Base-by-base conservation (phyloP, 192 early-diverging fungal genomes). In the Gryganskiella cystojenkinii region DNA sequence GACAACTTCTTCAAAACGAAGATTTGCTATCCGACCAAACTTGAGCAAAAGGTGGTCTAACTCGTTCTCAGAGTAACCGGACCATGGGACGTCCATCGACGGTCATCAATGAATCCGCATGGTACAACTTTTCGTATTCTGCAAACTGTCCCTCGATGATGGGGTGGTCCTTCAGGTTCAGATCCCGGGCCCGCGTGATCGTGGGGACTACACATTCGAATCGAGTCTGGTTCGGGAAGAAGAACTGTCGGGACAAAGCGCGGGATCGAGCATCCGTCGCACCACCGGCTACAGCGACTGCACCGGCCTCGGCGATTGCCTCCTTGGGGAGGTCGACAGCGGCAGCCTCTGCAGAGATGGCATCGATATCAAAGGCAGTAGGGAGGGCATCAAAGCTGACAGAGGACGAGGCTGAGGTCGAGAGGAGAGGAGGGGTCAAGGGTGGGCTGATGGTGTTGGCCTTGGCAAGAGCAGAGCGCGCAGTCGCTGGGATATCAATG, bases 141-240 rank as follows among this genome's bases (percentile, higher is more conserved):
- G 64, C 65, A 64, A 43, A 68, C 7, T 59, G 59, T 28, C 54
- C 65, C 1, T 76, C 57, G 51, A 68, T 31, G 2, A 51, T 24
- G 13, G 65, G 64, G 44, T 68, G 65, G 65, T 76, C 73, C 60
- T 67, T 68, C 6, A 76, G 60, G 20, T 63, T 44, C 35, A 76
- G 10, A 31, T 67, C 59, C 20, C 28, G 50, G 53, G 73, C 73
- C 4, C 45, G 28, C n/a, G 47, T 35, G 25, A 76, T 59, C 4
- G 13, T 27, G 2, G 73, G 73, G 5, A 55, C 60, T 8, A 53
- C 65, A 8, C 43, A 63, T 52, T 76, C 73, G 27, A 76, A 76
- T 22, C 10, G n/a, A 11, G 25, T 57, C 43, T 68, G 73, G 47
- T 62, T 45, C 5, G 73, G 73, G 65, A 76, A 76, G 54, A 68